phyloP scores from a whole-genome alignment of 495 filamentous ascomycete genomes.

The Corynascus novoguineensis region DNA sequence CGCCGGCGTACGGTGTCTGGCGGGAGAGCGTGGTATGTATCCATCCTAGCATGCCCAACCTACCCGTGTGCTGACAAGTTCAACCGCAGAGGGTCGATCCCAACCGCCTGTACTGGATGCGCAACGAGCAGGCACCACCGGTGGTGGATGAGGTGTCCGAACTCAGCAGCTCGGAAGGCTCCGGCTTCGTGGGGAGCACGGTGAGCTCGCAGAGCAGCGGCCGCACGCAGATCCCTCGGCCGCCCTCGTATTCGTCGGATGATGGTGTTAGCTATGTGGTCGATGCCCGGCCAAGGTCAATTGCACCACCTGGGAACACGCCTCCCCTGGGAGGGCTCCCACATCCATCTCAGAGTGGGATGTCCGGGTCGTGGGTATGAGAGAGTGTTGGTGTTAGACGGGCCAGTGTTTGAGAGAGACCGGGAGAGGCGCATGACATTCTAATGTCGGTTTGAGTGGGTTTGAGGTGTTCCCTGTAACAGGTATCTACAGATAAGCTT shows the following conservation, averaged over 20 bases:
- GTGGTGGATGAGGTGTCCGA: conserved; percentile 18
- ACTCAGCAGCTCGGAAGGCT: background rate
- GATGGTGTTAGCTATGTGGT: conserved; percentile 66
- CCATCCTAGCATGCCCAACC: background rate
- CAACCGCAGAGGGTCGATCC: conserved; percentile 63
- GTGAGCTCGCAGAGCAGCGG: conserved; percentile 3
- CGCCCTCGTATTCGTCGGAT: conserved; percentile 67
- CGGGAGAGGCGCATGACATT: background rate
- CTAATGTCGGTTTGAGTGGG: background rate
- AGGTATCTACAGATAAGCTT: no score
- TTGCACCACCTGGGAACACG: conserved; percentile 30
- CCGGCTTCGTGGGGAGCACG: background rate
- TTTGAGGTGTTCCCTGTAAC: no score
- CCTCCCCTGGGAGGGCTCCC: conserved; percentile 10
- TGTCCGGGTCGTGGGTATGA: conserved; percentile 24
- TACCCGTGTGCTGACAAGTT: background rate
- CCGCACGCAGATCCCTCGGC: conserved; percentile 39
- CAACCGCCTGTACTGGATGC: conserved; percentile 72
- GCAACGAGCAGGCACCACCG: conserved; percentile 47
- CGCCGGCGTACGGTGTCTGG: conserved; percentile 87
- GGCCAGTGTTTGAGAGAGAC: background rate
- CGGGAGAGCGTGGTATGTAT: conserved; percentile 69
- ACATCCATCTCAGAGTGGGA: conserved; percentile 42
- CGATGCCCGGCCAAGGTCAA: conserved; percentile 53
- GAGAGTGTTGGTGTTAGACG: background rate